Evolutionary conservation across 495 filamentous ascomycete species (phyloP), one percentile per base, ranked within the genome.

Genomic region (Opeltia flavorubescens): DNA sequence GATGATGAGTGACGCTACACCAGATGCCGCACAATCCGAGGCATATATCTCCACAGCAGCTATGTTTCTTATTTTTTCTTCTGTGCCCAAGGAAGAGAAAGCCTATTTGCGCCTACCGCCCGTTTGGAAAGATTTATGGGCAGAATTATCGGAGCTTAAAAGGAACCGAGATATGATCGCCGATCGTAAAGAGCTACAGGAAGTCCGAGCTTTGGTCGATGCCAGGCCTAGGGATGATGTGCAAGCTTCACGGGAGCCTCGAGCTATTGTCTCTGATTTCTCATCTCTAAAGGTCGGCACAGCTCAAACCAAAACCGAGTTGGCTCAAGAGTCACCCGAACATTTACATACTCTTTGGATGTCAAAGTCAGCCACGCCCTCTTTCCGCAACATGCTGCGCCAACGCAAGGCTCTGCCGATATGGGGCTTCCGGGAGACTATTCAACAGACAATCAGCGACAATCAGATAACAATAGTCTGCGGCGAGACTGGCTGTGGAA

Each of bases 401-500:
- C 65, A 64, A 44, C 67, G 91, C 35, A 78, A 76, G 65, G 80
- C 77, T 45, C 70, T 98, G 20, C 91, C 91, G 4, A 94, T 98
- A 63, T 95, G 85, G 81, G 70, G 73, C 29, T 94, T 88, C 62
- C 81, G 79, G 49, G 66, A 83, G 11, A 74, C 84, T 12, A 82
- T 93, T 24, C 68, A 96, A 6, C 62, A 70, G 24, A 70, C 83
- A 1, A 78, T 95, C 29, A 79, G 84, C 34, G 62, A 61, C 4
- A 70, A 94, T 50, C 91, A 86, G 57, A 80, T 89, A 4, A 74
- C 89, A 5, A 94, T 96, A 46, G 73, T 95, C 27, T 94, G 87
- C 57, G 89, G 89, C 53, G 91, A 96, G 64, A 98, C 91, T 12
- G 91, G 91, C 56, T 95, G 78, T 64, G 91, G 91, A 45, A 98